Base-by-base conservation (phyloP, 257 asterid species). In the Mitragyna speciosa region DNA sequence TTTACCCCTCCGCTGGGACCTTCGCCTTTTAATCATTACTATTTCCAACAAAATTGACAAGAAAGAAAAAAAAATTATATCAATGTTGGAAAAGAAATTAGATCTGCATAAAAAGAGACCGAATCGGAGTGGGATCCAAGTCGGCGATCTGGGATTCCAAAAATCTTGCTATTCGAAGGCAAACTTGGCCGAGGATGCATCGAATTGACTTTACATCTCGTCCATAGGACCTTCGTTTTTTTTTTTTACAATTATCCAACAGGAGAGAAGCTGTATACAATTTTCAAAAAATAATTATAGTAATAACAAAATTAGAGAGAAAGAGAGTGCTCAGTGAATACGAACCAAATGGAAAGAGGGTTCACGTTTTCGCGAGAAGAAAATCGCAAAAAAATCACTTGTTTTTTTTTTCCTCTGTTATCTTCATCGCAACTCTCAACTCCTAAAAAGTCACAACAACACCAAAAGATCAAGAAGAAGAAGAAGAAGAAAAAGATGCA, bases 1-100 rank as follows among this genome's bases (percentile, higher is more conserved):
- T 36, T 70, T 80, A 73, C 89, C 92, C 79, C 97, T 83, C 98
- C 92, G 96, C 98, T 88, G 97, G 96, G 96, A 88, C 94, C 98
- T 90, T 93, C 93, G 94, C 86, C 20, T 4, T 20, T 26, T n/a
- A n/a, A 22, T 3, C 12, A 58, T n/a, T 9, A 8, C 20, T 2
- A 17, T 36, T 36, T 36, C 39, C 39, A 36, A n/a, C n/a, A 36
- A 36, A 36, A 36, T 36, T 36, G 39, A 36, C 39, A 36, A 36
- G 4, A 36, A 36, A 36, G 39, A 36, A 36, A 36, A 36, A 80
- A 8, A 17, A 61, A 65, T 17, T 7, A 33, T 15, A 59, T 0
- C 28, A 16, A 49, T 48, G 65, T 24, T 39, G n/a, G 76, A 31
- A 26, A 66, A 31, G 45, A 79, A 15, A 17, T 14, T 51, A 63